Evolutionary conservation across 2,329 filamentous ascomycete genomes (phyloP), one percentile per base, ranked within the genome.

Genomic region (Setomelanomma holmii): DNA sequence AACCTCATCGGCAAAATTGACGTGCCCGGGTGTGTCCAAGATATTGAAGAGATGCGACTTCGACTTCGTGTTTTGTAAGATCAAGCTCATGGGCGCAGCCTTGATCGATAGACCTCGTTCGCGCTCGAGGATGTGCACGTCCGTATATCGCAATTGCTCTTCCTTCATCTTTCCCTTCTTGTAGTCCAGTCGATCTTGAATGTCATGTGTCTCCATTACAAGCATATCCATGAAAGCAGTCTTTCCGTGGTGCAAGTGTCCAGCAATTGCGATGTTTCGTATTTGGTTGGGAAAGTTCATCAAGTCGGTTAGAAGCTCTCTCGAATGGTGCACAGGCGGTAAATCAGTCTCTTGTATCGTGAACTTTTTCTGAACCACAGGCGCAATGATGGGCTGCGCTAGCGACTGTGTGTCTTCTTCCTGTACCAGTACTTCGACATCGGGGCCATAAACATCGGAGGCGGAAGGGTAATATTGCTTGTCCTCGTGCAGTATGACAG

Each of bases 391-490:
- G 24, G 95, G 95, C 68, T 97, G 87, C 23, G 90, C 87, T 56
- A 99, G 83, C 40, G 93, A 90, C 75, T 99, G 95, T 53, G 93
- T 90, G 80, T 99, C 95, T 78, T 98, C 95, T 76, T 99, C 95
- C 71, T 98, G 90, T 33, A 99, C 93, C 75, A 96, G 79, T 1
- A 93, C 95, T 78, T 99, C 95, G 66, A 99, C 95, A 77, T 95
- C 93, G 65, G 87, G 84, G 45, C 95, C 95, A 73, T 98, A 99
- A 36, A 96, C 88, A 75, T 99, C 95, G 71, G 93, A 88, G 50
- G 95, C 95, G n/a, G 93, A 96, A 23, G 95, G 95, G 73, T 99
- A 99, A 77, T 99, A 99, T 74, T 98, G 95, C 76, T 99, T 99
- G 79, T 99, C 95, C 81, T 99, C 95, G 78, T 99, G 95, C 40